Evolutionary conservation across 176 grass and related monocot species (phyloP).

Genomic region (Oryza glaberrima): DNA sequence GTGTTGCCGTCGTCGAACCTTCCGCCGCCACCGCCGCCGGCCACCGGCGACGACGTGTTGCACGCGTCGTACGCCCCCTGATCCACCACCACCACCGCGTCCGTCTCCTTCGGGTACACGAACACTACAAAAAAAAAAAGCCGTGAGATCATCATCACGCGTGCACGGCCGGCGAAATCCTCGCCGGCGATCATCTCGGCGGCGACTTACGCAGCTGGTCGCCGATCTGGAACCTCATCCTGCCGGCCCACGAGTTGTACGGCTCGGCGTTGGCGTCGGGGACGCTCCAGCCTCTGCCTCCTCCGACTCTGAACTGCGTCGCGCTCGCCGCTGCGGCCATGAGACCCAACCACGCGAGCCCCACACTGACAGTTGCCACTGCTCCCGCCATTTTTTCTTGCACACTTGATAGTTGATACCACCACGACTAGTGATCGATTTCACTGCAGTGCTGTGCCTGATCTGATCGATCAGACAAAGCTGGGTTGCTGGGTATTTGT

Average conservation of each 20-base stretch:
- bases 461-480: too few species aligned
- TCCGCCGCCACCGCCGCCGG: background rate
- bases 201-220: conserved; percentile 68
- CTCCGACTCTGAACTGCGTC: conserved; percentile 68
- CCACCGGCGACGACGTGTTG: conserved; percentile 53
- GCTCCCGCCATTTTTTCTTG: conserved; percentile 38
- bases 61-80: conserved; percentile 61
- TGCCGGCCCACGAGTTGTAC: conserved; percentile 56
- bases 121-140: conserved; percentile 55
- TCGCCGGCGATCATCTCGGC: background rate
- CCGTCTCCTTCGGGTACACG: conserved; percentile 55
- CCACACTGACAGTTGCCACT: background rate
- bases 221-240: conserved; percentile 57
- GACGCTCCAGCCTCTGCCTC: conserved; percentile 57
- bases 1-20: conserved; percentile 74
- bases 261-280: conserved; percentile 38
- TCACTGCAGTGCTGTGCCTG: background rate
- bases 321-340: conserved; percentile 42
- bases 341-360: conserved; percentile 12
- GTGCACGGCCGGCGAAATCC: background rate
- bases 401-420: background rate
- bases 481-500: background rate
- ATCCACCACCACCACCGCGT: conserved; percentile 73
- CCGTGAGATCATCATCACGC: background rate
- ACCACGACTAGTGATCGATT: background rate